Base-by-base conservation (phyloP, 176 grass and related monocot genomes). In the Elaeis guineensis region DNA sequence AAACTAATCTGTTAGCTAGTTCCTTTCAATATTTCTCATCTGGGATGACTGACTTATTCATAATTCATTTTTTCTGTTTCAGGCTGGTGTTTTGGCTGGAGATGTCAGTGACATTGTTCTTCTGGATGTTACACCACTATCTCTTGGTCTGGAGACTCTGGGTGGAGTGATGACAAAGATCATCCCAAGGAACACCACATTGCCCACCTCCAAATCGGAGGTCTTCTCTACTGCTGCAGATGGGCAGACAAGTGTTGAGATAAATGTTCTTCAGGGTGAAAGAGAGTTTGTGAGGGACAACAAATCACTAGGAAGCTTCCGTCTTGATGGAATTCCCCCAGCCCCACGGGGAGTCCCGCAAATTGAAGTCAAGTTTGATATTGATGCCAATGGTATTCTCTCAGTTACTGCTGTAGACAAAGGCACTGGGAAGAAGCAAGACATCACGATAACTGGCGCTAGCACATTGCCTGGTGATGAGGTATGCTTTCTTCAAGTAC, bases 101-200 rank as follows among this genome's bases (percentile, higher is more conserved):
- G 93, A 97, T 52, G 93, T 97, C 61, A 97, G 89, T 52, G 93
- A 98, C 70, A 89, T 98, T 14, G 87, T 98, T 72, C 81, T 98
- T 72, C 81, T 98, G 11, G 87, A 92, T 85, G 93, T 98, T 26
- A 72, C 76, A 51, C 93, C 93, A 22, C 70, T 98, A 21, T 98
- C 87, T 44, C 76, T 89, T 70, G 93, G 93, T 76, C 82, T 98
- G 77, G 93, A 98, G 77, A 98, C 87, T 20, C 75, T 98, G 62
- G 93, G 93, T 70, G 93, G 87, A 50, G 87, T 98, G 57, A 98
- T 98, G 93, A 92, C 87, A 28, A 98, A 98, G 87, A 92, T 98
- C 78, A 98, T 98, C n/a, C 87, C 84, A 5, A 85, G 93, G 52
- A 98, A 92, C 62, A 92, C 93, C 32, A 98, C 93, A 53, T 51